These are phyloP conservation scores for Isabelozyma gotoi DNA, from an alignment of 805 yeast genomes.

Conservation along the genomic window DNA sequence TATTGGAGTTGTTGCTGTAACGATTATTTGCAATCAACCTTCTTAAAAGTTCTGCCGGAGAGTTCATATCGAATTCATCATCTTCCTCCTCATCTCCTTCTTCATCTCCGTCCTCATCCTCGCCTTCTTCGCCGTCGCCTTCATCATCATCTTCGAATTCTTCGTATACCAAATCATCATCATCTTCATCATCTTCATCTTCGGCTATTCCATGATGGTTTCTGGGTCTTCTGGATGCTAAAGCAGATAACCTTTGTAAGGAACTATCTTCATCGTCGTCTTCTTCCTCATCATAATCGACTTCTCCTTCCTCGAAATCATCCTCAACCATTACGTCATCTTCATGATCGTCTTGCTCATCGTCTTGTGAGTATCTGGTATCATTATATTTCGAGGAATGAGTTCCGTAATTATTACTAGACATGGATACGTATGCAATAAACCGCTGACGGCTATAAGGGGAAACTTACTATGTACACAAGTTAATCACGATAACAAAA, in stretches of 20 bases:
- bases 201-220: slow-evolving; percentile 14
- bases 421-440: not conserved
- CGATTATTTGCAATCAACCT: slow-evolving; percentile 15
- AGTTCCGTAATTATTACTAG: not conserved
- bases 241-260: slow-evolving; percentile 40
- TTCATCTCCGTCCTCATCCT: slow-evolving; percentile 15
- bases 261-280: slow-evolving; percentile 21
- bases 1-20: slow-evolving; percentile 8
- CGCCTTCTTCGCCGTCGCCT: slow-evolving; percentile 20
- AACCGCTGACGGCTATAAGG: not conserved
- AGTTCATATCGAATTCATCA: slow-evolving; percentile 9
- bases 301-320: slow-evolving; percentile 2
- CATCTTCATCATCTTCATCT: slow-evolving; percentile 20
- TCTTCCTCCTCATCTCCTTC: slow-evolving; percentile 11
- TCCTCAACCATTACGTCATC: slow-evolving; percentile 3
- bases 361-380: not conserved
- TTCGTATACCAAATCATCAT: slow-evolving; percentile 18
- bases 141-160: slow-evolving; percentile 14
- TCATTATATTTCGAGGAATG: not conserved
- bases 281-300: slow-evolving; percentile 1
- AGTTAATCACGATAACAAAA: not conserved
- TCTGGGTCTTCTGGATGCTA: slow-evolving; percentile 17
- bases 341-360: slow-evolving; percentile 2
- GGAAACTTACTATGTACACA: not conserved
- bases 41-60: slow-evolving; percentile 18